Conservation (phyloP, 179 eudicot genomes). For the Silene noctiflora region DNA sequence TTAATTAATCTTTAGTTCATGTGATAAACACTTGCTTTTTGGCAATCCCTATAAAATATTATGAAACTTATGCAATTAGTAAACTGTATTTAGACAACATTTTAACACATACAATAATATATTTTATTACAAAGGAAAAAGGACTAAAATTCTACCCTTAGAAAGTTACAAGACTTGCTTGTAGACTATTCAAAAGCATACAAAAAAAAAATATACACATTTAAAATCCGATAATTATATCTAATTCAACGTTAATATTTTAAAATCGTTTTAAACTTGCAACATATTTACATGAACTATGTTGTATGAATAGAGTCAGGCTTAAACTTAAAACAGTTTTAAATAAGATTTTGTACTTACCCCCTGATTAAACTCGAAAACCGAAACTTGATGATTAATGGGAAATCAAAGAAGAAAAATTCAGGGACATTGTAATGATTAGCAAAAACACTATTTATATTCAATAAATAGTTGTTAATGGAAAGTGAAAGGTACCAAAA, state of each 20-base stretch:
- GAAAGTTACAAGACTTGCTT: too few species aligned
- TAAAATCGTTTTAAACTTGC: too few species aligned
- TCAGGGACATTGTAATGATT: slow-evolving; percentile 24
- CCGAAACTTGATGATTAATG: neutral
- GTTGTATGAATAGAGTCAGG: too few species aligned
- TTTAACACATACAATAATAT: neutral
- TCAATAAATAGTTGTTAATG: slow-evolving; percentile 8
- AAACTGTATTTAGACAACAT: slow-evolving; percentile 1
- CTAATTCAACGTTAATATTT: too few species aligned
- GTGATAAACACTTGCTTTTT: slow-evolving; percentile 17
- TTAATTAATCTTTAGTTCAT: slow-evolving; percentile 14
- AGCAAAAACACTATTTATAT: slow-evolving; percentile 24
- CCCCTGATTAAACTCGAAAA: neutral
- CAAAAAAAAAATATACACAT: too few species aligned
- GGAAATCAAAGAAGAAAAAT: slow-evolving; percentile 5
- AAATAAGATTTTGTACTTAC: neutral
- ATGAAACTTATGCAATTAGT: slow-evolving; percentile 19
- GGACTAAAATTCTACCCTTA: neutral
- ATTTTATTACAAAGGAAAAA: neutral
- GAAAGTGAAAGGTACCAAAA: slow-evolving; percentile 23
- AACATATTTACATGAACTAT: too few species aligned
- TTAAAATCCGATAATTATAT: too few species aligned
- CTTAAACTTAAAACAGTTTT: too few species aligned
- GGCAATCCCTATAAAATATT: slow-evolving; percentile 20
- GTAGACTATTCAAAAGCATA: too few species aligned